Percentiles rank a stretch among this genome's conserved stretches.
These are phyloP conservation scores for Aureobasidium pullulans DNA, from an alignment of 2,329 filamentous ascomycete genomes.

Conservation along the genomic window DNA sequence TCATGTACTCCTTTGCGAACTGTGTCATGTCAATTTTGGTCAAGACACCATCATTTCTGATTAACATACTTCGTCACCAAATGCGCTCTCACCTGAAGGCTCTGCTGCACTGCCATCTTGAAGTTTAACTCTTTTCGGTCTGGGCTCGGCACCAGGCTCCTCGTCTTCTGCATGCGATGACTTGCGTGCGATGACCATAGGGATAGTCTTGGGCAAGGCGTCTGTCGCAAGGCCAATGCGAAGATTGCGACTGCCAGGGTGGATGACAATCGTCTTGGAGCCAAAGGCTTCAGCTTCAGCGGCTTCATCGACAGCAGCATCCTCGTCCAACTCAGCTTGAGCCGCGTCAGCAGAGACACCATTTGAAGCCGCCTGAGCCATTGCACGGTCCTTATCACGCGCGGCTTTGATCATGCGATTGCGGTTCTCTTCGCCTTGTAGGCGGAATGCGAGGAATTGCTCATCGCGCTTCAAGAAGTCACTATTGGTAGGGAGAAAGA, in stretches of 20 bases:
- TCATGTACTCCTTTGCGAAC: slow-evolving; percentile 61
- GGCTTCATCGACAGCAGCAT: slow-evolving; percentile 52
- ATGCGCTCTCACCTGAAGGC: slow-evolving; percentile 61
- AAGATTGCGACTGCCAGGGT: slow-evolving; percentile 90
- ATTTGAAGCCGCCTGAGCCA: slow-evolving; percentile 65
- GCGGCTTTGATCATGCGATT: slow-evolving; percentile 78
- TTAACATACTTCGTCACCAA: slow-evolving; percentile 66
- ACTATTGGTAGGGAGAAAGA: slow-evolving; percentile 38
- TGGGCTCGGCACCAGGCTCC: slow-evolving; percentile 69
- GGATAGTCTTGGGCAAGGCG: slow-evolving; percentile 85
- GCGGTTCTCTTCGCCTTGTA: slow-evolving; percentile 79
- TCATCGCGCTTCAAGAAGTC: slow-evolving; percentile 99
- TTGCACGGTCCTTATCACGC: slow-evolving; percentile 77
- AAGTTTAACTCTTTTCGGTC: slow-evolving; percentile 57
- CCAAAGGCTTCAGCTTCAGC: slow-evolving; percentile 58
- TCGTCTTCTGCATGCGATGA: slow-evolving; percentile 76
- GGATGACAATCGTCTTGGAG: slow-evolving; percentile 89
- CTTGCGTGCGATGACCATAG: slow-evolving; percentile 82
- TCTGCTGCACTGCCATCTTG: slow-evolving; percentile 54
- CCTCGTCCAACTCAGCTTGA: slow-evolving; percentile 33
- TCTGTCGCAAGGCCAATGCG: slow-evolving; percentile 94
- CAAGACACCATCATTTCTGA: background rate
- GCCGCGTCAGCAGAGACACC: slow-evolving; percentile 48
- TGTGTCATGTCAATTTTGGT: slow-evolving; percentile 21
- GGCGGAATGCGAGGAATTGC: slow-evolving; percentile 80